phyloP scores from a whole-genome alignment of 371 early-diverging fungal genomes.

The Mucor lusitanicus region DNA sequence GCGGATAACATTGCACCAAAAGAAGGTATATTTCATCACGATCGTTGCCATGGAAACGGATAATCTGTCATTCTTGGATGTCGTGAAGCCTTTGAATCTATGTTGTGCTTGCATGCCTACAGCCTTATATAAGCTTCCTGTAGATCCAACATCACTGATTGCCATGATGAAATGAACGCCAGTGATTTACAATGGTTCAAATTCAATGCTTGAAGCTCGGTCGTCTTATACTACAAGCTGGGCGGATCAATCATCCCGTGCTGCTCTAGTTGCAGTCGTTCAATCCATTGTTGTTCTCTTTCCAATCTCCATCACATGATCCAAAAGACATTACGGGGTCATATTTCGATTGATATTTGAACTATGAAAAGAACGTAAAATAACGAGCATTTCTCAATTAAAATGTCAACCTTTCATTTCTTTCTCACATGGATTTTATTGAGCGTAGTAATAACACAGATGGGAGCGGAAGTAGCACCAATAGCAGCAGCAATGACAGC shows the following conservation, averaged over 20 bases:
- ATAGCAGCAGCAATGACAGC: constrained; percentile 4
- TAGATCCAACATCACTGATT: neutral
- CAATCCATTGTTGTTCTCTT: neutral
- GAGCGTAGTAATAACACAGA: neutral
- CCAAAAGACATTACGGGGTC: neutral
- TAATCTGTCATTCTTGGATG: neutral
- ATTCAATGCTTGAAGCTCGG: neutral
- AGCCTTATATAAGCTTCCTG: neutral
- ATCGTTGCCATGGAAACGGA: neutral
- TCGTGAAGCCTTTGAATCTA: neutral
- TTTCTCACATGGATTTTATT: neutral
- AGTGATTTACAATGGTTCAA: neutral
- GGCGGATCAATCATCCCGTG: neutral
- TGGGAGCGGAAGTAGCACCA: neutral
- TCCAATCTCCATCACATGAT: neutral
- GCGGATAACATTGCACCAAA: neutral
- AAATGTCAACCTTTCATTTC: neutral
- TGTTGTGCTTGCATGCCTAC: neutral
- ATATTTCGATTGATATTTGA: neutral
- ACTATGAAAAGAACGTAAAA: neutral
- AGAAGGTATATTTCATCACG: neutral
- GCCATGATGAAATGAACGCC: no score
- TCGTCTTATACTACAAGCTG: neutral
- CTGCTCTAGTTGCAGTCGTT: neutral
- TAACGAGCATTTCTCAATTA: neutral